A percentile compares a stretch with the other conserved stretches of the same genome.
Conservation (phyloP, 805 yeast genomes). For the Cyberlindnera euphorbiiphila region DNA sequence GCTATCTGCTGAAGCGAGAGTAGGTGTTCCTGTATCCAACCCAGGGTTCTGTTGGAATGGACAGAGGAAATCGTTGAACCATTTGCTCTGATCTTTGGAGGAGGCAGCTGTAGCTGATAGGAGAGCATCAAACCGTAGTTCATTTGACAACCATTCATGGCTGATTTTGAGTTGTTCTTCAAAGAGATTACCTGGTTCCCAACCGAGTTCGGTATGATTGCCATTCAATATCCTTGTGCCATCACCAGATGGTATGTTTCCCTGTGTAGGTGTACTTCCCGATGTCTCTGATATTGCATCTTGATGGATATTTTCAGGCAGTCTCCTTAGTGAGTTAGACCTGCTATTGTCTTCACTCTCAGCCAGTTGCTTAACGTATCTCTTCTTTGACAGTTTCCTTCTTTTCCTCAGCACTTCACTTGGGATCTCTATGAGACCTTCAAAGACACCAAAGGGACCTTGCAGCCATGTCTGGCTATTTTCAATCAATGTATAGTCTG, state of each 20-base stretch:
- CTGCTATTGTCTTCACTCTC: constrained; percentile 10
- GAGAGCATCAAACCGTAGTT: constrained; percentile 66
- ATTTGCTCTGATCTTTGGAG: constrained; percentile 48
- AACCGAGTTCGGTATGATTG: constrained; percentile 1
- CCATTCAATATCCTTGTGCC: too few relatives aligned
- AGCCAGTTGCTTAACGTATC: constrained; percentile 18
- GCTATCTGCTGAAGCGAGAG: background rate
- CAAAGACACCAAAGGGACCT: constrained; percentile 86
- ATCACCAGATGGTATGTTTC: background rate
- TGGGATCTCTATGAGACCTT: constrained; percentile 34
- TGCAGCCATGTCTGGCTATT: constrained; percentile 46
- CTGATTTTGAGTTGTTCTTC: constrained; percentile 17
- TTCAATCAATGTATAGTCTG: constrained; percentile 38
- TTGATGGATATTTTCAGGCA: background rate
- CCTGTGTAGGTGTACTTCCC: background rate
- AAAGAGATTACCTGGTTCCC: constrained; percentile 18
- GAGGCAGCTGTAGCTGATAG: constrained; percentile 65
- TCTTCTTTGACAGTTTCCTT: constrained; percentile 25
- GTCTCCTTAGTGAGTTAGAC: constrained; percentile 14
- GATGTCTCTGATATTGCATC: background rate
- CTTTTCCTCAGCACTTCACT: constrained; percentile 23
- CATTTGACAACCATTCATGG: constrained; percentile 64
- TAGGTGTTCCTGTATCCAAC: background rate
- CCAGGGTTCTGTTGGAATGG: constrained; percentile 14
- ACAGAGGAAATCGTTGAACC: constrained; percentile 51